These are phyloP conservation scores for Hymenoscyphus repandus DNA, from an alignment of 2,329 filamentous ascomycete genomes.

Conservation along the genomic window DNA sequence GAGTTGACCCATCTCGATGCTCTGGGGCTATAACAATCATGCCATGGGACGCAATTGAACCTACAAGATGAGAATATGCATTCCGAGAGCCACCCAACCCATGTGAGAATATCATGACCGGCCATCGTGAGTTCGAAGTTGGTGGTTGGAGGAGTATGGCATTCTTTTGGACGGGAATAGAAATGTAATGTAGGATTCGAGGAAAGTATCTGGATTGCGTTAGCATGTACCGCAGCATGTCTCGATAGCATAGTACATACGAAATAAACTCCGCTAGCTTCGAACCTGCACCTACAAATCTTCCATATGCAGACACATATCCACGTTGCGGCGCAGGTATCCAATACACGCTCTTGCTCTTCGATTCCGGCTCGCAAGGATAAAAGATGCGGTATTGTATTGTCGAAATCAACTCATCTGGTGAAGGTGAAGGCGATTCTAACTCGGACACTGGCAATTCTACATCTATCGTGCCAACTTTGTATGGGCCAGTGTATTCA, in stretches of 20 bases:
- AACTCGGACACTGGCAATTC: slow-evolving; percentile 67
- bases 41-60: slow-evolving; percentile 74
- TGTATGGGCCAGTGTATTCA: slow-evolving; percentile 69
- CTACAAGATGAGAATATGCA: slow-evolving; percentile 77
- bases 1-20: slow-evolving; percentile 75
- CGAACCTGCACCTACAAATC: slow-evolving; percentile 64
- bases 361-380: slow-evolving; percentile 50
- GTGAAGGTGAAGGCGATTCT: slow-evolving; percentile 46
- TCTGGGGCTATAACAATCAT: slow-evolving; percentile 77
- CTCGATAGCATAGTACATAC: slow-evolving; percentile 36
- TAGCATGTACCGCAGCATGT: background rate
- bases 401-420: slow-evolving; percentile 58
- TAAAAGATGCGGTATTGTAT: slow-evolving; percentile 81
- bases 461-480: slow-evolving; percentile 74
- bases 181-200: slow-evolving; percentile 66
- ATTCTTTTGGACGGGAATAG: slow-evolving; percentile 68
- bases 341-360: slow-evolving; percentile 61
- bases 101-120: slow-evolving; percentile 81
- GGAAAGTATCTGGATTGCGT: slow-evolving; percentile 52
- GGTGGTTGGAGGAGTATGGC: slow-evolving; percentile 53
- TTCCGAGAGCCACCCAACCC: slow-evolving; percentile 77
- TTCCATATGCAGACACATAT: slow-evolving; percentile 69
- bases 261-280: slow-evolving; percentile 55
- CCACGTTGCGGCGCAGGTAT: slow-evolving; percentile 71
- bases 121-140: slow-evolving; percentile 56